Base-by-base conservation (phyloP, 495 filamentous ascomycete genomes). In the Xylaria telfairii region DNA sequence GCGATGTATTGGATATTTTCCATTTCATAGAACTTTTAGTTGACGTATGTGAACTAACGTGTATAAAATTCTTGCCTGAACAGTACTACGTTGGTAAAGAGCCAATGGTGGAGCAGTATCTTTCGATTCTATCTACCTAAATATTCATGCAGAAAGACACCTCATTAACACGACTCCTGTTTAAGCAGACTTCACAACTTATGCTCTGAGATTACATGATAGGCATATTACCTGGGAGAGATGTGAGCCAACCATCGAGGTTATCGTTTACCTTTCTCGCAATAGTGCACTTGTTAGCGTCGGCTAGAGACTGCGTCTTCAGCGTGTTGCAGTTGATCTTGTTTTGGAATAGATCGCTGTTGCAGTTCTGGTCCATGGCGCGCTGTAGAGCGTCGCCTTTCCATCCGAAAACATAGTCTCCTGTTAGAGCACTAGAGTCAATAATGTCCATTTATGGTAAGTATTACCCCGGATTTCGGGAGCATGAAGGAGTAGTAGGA, bases 381-480 rank as follows among this genome's bases (percentile, higher is more conserved):
- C 78, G 75, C 71, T 81, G 82, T 21, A 84, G 76, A 4, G 80
- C 79, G 69, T 81, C 77, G 54, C 79, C 82, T 73, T 83, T 82
- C 81, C 82, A 84, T 19, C 81, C 81, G 71, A 84, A 84, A 2
- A 84, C 74, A 71, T 84, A 84, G 73, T 83, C 81, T 10, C 46
- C n/a, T n/a, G n/a, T n/a, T n/a, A n/a, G n/a, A n/a, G n/a, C n/a
- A n/a, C n/a, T n/a, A n/a, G n/a, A n/a, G n/a, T n/a, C n/a, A n/a
- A n/a, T n/a, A 2, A 46, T 4, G 15, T 4, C 10, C n/a, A n/a
- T n/a, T n/a, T n/a, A n/a, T n/a, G n/a, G n/a, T n/a, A n/a, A n/a
- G n/a, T n/a, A n/a, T n/a, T n/a, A n/a, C n/a, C n/a, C n/a, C n/a
- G n/a, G n/a, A n/a, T n/a, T n/a, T n/a, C n/a, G n/a, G n/a, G n/a